A percentile compares a stretch with the other conserved stretches of the same genome.
Conservation (phyloP, 495 filamentous ascomycete species). For the Pseudoneurospora amorphoporcata region DNA sequence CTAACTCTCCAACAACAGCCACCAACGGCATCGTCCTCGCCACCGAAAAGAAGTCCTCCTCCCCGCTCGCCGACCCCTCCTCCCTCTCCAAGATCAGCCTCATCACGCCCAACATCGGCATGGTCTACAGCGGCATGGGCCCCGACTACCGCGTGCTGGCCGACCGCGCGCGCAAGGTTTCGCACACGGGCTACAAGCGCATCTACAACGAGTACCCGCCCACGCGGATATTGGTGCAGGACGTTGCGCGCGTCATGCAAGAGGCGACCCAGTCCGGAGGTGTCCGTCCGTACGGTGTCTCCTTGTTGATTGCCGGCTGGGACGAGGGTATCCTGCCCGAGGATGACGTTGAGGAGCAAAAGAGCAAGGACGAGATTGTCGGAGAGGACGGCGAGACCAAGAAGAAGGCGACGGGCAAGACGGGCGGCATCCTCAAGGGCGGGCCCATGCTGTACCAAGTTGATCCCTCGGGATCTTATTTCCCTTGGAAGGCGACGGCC, state of each 20-base stretch:
- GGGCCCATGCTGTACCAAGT: slow-evolving; percentile 98
- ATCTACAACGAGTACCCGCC: slow-evolving; percentile 99
- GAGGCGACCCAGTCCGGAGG: slow-evolving; percentile 97
- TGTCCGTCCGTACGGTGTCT: slow-evolving; percentile 96
- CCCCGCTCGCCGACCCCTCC: slow-evolving; percentile 83
- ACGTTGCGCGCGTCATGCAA: slow-evolving; percentile 96
- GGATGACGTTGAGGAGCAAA: slow-evolving; percentile 42
- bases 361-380: slow-evolving; percentile 27
- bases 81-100: slow-evolving; percentile 96
- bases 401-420: slow-evolving; percentile 68
- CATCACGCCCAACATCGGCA: slow-evolving; percentile 97
- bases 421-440: slow-evolving; percentile 88
- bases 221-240: slow-evolving; percentile 95
- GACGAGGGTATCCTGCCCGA: slow-evolving; percentile 91
- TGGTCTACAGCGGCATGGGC: slow-evolving; percentile 99
- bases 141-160: slow-evolving; percentile 97
- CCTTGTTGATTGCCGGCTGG: slow-evolving; percentile 91
- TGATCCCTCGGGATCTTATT: slow-evolving; percentile 92
- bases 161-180: slow-evolving; percentile 94
- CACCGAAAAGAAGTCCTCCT: slow-evolving; percentile 98
- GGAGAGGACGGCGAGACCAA: slow-evolving; percentile 43
- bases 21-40: slow-evolving; percentile 98
- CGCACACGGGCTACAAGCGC: slow-evolving; percentile 98
- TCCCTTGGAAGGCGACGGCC: slow-evolving; percentile 98
- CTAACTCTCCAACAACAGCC: slow-evolving; percentile 37